Base-by-base conservation (phyloP, 306 rosid genomes). In the Quercus agrifolia region DNA sequence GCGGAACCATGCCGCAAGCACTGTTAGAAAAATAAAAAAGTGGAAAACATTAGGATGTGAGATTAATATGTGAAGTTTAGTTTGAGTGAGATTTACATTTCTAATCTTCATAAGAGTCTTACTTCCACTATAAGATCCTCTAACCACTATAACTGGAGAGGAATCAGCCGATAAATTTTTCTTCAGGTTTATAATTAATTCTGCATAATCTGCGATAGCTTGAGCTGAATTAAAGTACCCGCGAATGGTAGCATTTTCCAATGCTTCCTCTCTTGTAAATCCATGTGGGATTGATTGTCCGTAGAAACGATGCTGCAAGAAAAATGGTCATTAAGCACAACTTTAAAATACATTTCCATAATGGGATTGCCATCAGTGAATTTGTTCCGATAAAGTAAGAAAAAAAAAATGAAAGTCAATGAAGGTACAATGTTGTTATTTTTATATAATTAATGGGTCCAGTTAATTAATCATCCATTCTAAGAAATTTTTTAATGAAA, bases 171-270 rank as follows among this genome's bases (percentile, higher is more conserved):
- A 35, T 35, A 35, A 35, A 35, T 35, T 35, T 35, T 35, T 63
- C 82, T 88, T 90, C 4, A 88, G 30, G 54, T 88, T 82, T 20
- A 83, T 55, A 12, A 90, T 77, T 25, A 90, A 25, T 41, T 33
- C 86, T 38, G 94, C 97, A 81, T 93, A 90, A 79, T 93, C 94
- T 71, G 93, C 94, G 70, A 93, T n/a, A 3, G 94, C 97, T 73
- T 91, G 94, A 35, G 97, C 94, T 11, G 97, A 91, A 79, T 85
- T 93, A 76, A 93, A 91, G 84, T 91, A 93, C 0, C 93, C 97
- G 23, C 83, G 66, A 35, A 35, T 35, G 44, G 44, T 35, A 35
- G 44, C 44, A 35, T 35, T 35, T 6, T 35, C 44, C 44, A 35
- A 86, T 87, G 64, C 97, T 74, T 86, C 91, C 67, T 88, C 82